A percentile compares a stretch with the other conserved stretches of the same genome.
These are phyloP conservation scores for Aspergillus conjunctus DNA, from an alignment of 495 filamentous ascomycete species.

Conservation along the genomic window DNA sequence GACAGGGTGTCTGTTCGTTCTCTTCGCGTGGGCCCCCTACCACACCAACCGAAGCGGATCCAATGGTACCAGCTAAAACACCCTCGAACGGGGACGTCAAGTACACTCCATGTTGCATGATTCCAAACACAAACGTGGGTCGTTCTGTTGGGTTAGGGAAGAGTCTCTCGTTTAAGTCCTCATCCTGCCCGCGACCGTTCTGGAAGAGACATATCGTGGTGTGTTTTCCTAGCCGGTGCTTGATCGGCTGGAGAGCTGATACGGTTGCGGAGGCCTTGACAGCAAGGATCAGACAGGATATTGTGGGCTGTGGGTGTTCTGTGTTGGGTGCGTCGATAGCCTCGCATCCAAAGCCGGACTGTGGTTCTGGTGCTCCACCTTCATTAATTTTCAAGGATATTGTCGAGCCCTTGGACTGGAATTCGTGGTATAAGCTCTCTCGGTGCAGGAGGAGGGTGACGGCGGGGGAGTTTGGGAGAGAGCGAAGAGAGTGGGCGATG, in stretches of 20 bases:
- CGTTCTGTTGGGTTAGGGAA: constrained; percentile 21
- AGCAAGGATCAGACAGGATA: constrained; percentile 29
- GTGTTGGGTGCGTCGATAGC: constrained; percentile 10
- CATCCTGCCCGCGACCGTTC: constrained; percentile 31
- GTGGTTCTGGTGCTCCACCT: constrained; percentile 15
- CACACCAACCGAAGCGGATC: constrained; percentile 20
- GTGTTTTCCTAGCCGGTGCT: constrained; percentile 27
- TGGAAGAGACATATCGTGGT: constrained; percentile 31
- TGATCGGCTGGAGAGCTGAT: constrained; percentile 25
- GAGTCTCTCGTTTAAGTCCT: constrained; percentile 24
- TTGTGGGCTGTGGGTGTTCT: constrained; percentile 7
- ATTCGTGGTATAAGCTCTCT: constrained; percentile 24
- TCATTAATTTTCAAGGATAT: constrained; percentile 27
- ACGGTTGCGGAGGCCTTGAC: constrained; percentile 31
- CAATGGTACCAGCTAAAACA: constrained; percentile 26
- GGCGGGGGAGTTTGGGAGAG: constrained; percentile 51
- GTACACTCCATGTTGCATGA: constrained; percentile 30
- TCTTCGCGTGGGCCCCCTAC: constrained; percentile 6
- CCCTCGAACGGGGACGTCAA: constrained; percentile 25
- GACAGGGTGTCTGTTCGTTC: constrained; percentile 8
- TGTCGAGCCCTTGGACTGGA: constrained; percentile 20
- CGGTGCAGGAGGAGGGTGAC: constrained; percentile 51
- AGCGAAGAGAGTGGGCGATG: constrained; percentile 52
- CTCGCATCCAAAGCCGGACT: constrained; percentile 23
- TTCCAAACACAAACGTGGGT: constrained; percentile 29